Conservation (phyloP, 1,284 basidiomycete species). For the Entoloma clypeatum region DNA sequence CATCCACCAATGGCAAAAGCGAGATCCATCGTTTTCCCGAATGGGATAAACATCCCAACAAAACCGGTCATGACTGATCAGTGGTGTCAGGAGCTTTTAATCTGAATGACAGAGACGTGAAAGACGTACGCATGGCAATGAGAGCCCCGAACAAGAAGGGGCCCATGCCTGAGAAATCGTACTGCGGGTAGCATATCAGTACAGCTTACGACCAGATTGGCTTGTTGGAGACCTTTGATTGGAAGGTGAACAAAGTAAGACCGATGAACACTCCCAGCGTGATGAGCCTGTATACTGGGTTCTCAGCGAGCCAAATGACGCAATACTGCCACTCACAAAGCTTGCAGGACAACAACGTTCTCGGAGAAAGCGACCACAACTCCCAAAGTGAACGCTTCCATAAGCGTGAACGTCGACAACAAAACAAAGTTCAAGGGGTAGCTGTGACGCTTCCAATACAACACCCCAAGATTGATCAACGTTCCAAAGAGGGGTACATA, state of each 20-base stretch:
- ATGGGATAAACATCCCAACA: slow-evolving; percentile 79
- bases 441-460: slow-evolving; percentile 87
- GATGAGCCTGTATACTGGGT: slow-evolving; percentile 52
- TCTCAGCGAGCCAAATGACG: not conserved
- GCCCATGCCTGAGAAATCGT: slow-evolving; percentile 83
- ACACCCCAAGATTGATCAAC: slow-evolving; percentile 67
- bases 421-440: slow-evolving; percentile 81
- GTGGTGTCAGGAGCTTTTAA: slow-evolving; percentile 3
- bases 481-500: slow-evolving; percentile 74
- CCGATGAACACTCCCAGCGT: slow-evolving; percentile 87
- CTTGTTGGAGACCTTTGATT: slow-evolving; percentile 58
- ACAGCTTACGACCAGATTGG: not conserved
- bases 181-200: slow-evolving; percentile 42
- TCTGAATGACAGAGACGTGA: not conserved
- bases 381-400: slow-evolving; percentile 81
- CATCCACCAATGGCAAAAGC: slow-evolving; percentile 76
- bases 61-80: slow-evolving; percentile 67
- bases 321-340: slow-evolving; percentile 50
- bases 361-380: slow-evolving; percentile 75
- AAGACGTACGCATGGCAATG: slow-evolving; percentile 59
- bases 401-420: slow-evolving; percentile 71
- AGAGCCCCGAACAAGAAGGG: slow-evolving; percentile 81
- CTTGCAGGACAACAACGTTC: slow-evolving; percentile 77
- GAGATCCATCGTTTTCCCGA: slow-evolving; percentile 71
- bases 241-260: slow-evolving; percentile 81